These are phyloP conservation scores for Forsythia viridissima DNA, from an alignment of 257 asterid genomes.

Conservation along the genomic window DNA sequence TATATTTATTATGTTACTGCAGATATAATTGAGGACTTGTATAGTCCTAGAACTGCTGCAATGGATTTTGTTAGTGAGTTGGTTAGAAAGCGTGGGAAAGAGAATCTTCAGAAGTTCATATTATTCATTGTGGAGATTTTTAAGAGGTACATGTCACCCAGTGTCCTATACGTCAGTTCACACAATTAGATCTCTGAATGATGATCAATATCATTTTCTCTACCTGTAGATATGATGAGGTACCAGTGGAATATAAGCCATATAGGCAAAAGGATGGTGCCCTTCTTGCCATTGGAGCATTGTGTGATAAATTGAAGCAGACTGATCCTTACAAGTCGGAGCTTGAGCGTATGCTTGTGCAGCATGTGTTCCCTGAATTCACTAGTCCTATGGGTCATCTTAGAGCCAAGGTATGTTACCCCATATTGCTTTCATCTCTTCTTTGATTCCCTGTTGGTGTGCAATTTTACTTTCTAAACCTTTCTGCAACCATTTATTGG, in stretches of 20 bases:
- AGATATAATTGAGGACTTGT: conserved; percentile 97
- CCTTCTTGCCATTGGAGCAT: conserved; percentile 93
- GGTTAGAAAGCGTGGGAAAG: conserved; percentile 95
- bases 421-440: conserved; percentile 6
- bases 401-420: conserved; percentile 74
- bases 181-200: conserved; percentile 5
- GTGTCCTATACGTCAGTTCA: not conserved
- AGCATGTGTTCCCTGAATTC: conserved; percentile 93
- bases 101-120: conserved; percentile 90
- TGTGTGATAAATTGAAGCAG: conserved; percentile 94
- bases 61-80: conserved; percentile 99
- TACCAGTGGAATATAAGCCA: conserved; percentile 68
- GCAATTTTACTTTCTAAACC: not conserved
- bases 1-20: conserved; percentile 21
- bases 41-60: conserved; percentile 98
- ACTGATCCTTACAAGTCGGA: conserved; percentile 92
- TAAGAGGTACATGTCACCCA: conserved; percentile 55
- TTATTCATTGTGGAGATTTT: conserved; percentile 82
- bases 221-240: conserved; percentile 66
- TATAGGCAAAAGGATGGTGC: conserved; percentile 97
- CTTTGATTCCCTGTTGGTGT: conserved; percentile 9
- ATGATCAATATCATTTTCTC: conserved; percentile 19
- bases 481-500: conserved; percentile 3
- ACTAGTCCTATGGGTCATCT: conserved; percentile 91
- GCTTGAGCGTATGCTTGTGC: conserved; percentile 94